These are phyloP conservation scores for Saturnispora sekii DNA, from an alignment of 805 yeast species.

Conservation along the genomic window DNA sequence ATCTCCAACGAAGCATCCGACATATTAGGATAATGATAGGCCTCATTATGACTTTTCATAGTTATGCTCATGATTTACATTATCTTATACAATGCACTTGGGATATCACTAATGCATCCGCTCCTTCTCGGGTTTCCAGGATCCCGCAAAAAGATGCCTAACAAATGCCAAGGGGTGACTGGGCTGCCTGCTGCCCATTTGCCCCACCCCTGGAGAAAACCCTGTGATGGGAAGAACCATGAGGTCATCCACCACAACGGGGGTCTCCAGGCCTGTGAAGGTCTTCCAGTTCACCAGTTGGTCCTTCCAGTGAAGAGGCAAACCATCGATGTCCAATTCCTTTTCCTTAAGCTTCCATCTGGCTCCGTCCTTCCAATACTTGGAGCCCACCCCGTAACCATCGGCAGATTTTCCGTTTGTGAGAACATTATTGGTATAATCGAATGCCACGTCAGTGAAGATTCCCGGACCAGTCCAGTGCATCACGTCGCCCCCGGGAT, in stretches of 20 bases:
- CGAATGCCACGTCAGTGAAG: constrained; percentile 81
- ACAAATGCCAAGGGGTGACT: constrained; percentile 45
- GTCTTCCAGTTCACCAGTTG: constrained; percentile 45
- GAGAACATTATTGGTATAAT: constrained; percentile 59
- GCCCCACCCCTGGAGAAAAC: constrained; percentile 60
- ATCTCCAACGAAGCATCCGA: too few species aligned
- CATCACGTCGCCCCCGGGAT: constrained; percentile 72
- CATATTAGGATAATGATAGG: too few species aligned
- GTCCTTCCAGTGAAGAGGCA: constrained; percentile 18
- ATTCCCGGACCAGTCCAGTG: constrained; percentile 96
- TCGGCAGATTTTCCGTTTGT: constrained; percentile 25
- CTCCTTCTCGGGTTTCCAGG: constrained; percentile 42
- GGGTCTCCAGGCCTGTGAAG: constrained; percentile 50
- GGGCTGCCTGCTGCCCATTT: constrained; percentile 47
- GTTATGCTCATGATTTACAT: not conserved
- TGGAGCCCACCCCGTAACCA: constrained; percentile 27
- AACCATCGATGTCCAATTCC: constrained; percentile 17
- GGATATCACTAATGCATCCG: constrained; percentile 4
- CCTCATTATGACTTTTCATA: too few species aligned
- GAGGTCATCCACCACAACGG: constrained; percentile 56
- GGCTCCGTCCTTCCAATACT: constrained; percentile 18
- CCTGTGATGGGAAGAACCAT: constrained; percentile 63
- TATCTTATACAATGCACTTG: too few species aligned
- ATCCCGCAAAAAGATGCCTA: constrained; percentile 54
- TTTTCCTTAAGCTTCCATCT: constrained; percentile 16